phyloP scores from a whole-genome alignment of 2,329 filamentous ascomycete species.

The Aspergillus calidoustus region DNA sequence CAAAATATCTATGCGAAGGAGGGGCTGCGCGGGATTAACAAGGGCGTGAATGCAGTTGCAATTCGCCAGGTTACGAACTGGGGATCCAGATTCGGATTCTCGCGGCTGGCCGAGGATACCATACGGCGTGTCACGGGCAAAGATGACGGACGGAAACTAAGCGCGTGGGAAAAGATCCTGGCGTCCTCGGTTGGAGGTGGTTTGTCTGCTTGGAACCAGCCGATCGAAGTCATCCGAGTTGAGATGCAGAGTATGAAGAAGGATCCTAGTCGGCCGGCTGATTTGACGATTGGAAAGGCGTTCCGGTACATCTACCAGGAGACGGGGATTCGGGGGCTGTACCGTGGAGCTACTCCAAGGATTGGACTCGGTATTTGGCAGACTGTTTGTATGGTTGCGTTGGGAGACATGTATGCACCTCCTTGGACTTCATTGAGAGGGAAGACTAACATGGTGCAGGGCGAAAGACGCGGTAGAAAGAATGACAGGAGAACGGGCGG shows the following conservation, averaged over 20 bases:
- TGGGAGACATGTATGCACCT: slow-evolving; percentile 18
- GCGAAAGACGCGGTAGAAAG: background rate
- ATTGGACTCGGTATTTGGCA: slow-evolving; percentile 25
- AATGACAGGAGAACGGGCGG: background rate
- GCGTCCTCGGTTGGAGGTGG: slow-evolving; percentile 26
- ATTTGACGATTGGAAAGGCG: slow-evolving; percentile 12
- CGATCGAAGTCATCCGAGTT: slow-evolving; percentile 23
- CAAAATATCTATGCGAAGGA: slow-evolving; percentile 8
- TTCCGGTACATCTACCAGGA: slow-evolving; percentile 15
- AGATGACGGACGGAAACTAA: slow-evolving; percentile 7
- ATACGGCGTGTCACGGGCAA: slow-evolving; percentile 18
- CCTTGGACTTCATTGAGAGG: background rate
- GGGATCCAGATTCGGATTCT: slow-evolving; percentile 25
- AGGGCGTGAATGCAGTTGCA: slow-evolving; percentile 24
- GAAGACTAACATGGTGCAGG: background rate
- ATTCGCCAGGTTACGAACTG: slow-evolving; percentile 24
- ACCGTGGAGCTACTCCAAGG: slow-evolving; percentile 23
- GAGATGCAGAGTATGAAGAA: slow-evolving; percentile 24
- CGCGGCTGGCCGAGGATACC: slow-evolving; percentile 32
- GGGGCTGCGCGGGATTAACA: slow-evolving; percentile 18
- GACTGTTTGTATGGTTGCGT: slow-evolving; percentile 27
- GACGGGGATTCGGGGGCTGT: slow-evolving; percentile 22
- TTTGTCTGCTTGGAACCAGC: slow-evolving; percentile 27
- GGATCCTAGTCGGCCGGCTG: slow-evolving; percentile 15
- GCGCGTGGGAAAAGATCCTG: slow-evolving; percentile 23